Evolutionary conservation across 768 basidiomycete species (phyloP), one percentile per base, ranked within the genome.

Genomic region (Auricularia cornea): DNA sequence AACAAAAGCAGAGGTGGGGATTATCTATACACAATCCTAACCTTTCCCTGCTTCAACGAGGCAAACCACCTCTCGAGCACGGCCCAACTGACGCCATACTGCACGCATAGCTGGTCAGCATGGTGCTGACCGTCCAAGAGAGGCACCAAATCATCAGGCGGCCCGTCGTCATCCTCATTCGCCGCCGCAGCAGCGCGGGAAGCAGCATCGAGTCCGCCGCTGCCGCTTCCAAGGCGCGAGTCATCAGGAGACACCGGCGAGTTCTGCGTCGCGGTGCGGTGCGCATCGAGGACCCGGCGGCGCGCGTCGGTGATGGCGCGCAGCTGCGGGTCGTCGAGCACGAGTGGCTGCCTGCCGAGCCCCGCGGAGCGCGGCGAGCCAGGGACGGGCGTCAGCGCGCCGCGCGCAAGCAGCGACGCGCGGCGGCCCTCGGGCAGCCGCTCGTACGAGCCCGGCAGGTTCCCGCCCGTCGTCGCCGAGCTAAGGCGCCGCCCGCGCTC

Each of bases 91-190:
- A 87, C 85, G 66, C 91, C 86, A 68, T 95, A 96, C 65, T 72
- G 81, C 29, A 90, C 85, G 56, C 89, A 88, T 52, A 98, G 75
- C 75, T 98, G 95, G 70, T 98, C 96, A 2, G 92, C 88, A 72
- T 94, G 89, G 72, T 94, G 94, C 62, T 87, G 89, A 10, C 96
- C 97, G 69, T 98, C 88, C 14, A 98, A 78, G 64, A 92, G 72
- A 2, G 78, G 66, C 30, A 80, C 68, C 29, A 94, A 68, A 16
- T 84, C 83, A 14, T 84, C 83, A 3, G 78, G 76, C 8, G 90
- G 90, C n/a, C 71, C 72, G 2, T 70, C 52, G 11, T 71, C 64
- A 29, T 64, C 56, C 52, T 66, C 66, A 38, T 38, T 14, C 63
- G 32, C 23, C 63, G 32, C 23, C 63, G 62, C 60, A 41, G 38